Conservation (phyloP, 2,329 filamentous ascomycete species). For the Diplocarpon rosae region DNA sequence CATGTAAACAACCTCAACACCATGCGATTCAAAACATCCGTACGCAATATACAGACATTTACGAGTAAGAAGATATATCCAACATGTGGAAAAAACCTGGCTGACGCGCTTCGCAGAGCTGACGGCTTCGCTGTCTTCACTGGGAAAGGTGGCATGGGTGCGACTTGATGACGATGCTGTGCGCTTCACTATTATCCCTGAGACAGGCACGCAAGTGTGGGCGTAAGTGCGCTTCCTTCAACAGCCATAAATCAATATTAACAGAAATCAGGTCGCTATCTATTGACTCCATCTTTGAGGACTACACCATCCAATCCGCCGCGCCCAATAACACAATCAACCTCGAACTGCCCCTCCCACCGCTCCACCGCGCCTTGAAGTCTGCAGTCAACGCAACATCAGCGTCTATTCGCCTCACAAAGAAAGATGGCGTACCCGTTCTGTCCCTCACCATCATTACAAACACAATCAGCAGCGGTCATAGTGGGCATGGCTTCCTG, state of each 20-base stretch:
- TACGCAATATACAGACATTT: constrained; percentile 56
- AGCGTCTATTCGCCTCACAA: constrained; percentile 80
- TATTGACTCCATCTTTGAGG: constrained; percentile 78
- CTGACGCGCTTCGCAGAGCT: constrained; percentile 34
- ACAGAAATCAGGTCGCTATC: constrained; percentile 37
- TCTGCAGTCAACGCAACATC: constrained; percentile 74
- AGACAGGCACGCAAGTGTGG: constrained; percentile 94
- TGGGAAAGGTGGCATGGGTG: constrained; percentile 33
- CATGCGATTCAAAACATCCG: constrained; percentile 56
- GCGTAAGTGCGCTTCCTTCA: constrained; percentile 46
- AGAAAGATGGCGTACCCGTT: constrained; percentile 78
- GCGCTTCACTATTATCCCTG: constrained; percentile 91
- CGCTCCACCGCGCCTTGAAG: constrained; percentile 81
- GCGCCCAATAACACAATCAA: constrained; percentile 83
- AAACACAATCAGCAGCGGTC: constrained; percentile 45
- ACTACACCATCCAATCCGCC: constrained; percentile 77
- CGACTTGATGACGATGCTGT: constrained; percentile 78
- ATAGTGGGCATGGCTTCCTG: constrained; percentile 28
- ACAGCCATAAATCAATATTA: constrained; percentile 24
- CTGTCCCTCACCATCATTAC: constrained; percentile 85
- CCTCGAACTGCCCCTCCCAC: constrained; percentile 82
- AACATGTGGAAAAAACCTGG: background rate
- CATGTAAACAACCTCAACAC: constrained; percentile 19
- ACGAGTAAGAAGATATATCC: constrained; percentile 37
- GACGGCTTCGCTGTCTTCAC: constrained; percentile 49